These are phyloP conservation scores for Mycena polygramma DNA, from an alignment of 768 basidiomycete genomes.

Conservation along the genomic window DNA sequence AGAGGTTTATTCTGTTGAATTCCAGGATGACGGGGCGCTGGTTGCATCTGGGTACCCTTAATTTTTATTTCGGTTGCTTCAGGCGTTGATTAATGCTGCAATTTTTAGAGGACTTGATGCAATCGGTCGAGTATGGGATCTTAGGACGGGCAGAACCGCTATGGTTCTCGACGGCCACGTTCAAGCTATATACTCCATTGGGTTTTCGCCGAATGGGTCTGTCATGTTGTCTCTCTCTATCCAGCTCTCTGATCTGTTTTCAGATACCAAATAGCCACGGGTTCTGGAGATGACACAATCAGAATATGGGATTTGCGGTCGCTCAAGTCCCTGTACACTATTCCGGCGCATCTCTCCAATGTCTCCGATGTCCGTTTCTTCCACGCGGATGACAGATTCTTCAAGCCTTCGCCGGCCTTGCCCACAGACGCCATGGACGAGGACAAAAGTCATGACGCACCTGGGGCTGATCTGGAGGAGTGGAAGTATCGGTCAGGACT, in stretches of 20 bases:
- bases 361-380: slow-evolving; percentile 97
- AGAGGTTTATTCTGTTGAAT: slow-evolving; percentile 96
- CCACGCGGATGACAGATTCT: slow-evolving; percentile 71
- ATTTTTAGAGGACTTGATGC: slow-evolving; percentile 89
- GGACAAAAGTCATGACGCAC: slow-evolving; percentile 51
- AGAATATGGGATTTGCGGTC: slow-evolving; percentile 99
- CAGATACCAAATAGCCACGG: slow-evolving; percentile 98
- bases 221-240: slow-evolving; percentile 43
- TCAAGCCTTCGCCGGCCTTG: slow-evolving; percentile 51
- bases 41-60: slow-evolving; percentile 88
- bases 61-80: neutral
- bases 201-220: slow-evolving; percentile 96
- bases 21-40: slow-evolving; percentile 94
- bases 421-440: slow-evolving; percentile 67
- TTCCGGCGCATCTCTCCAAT: slow-evolving; percentile 95
- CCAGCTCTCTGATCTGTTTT: slow-evolving; percentile 28
- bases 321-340: slow-evolving; percentile 92
- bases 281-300: slow-evolving; percentile 96
- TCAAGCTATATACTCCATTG: slow-evolving; percentile 90
- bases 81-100: neutral
- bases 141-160: slow-evolving; percentile 93
- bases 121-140: slow-evolving; percentile 97
- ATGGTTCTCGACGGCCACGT: slow-evolving; percentile 99
- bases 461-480: slow-evolving; percentile 65
- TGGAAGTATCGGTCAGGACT: slow-evolving; percentile 89